Evolutionary conservation across 2,329 filamentous ascomycete genomes (phyloP), one percentile per base, ranked within the genome.

Genomic region (Fusarium tjaetaba): DNA sequence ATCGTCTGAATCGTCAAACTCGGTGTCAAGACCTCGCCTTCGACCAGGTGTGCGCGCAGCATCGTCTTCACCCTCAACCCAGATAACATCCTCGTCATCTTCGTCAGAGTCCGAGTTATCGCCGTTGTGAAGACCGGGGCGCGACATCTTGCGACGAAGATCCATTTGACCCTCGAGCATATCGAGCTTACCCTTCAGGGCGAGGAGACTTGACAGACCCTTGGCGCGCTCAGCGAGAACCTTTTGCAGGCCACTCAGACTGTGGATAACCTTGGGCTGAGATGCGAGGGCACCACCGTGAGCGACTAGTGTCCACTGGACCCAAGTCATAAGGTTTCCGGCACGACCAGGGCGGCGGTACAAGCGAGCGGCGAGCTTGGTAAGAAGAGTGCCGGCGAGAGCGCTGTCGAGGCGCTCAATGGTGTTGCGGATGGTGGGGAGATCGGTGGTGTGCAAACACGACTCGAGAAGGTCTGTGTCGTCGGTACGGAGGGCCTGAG

Each of bases 171-270:
- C 92, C 78, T 96, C 93, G 55, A 98, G 88, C 90, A 99, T 94
- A 80, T 98, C 96, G 38, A 99, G 88, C 83, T 98, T 97, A 30
- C 96, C 96, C 85, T 98, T 98, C 68, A 99, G 88, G 26, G 95
- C 90, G 41, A 99, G 86, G 51, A 99, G 86, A 73, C 93, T 94
- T 70, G 93, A 91, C 30, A 98, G 87, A 22, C 94, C 95, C 72
- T 91, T 92, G 39, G 95, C 92, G 46, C 96, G 91, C 84, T 97
- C 94, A 71, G 95, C 92, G 68, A 98, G 89, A 24, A 98, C 96
- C 79, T 93, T 92, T 82, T 96, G 94, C 61, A 99, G 87, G 45
- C 93, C 91, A 53, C 89, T 88, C 68, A 99, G 88, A 80, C 92
- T 92, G 79, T 92, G 91, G 75, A 96, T 88, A 42, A 97, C 87